phyloP scores from a whole-genome alignment of 768 basidiomycete species.

The Lactarius sanguifluus region DNA sequence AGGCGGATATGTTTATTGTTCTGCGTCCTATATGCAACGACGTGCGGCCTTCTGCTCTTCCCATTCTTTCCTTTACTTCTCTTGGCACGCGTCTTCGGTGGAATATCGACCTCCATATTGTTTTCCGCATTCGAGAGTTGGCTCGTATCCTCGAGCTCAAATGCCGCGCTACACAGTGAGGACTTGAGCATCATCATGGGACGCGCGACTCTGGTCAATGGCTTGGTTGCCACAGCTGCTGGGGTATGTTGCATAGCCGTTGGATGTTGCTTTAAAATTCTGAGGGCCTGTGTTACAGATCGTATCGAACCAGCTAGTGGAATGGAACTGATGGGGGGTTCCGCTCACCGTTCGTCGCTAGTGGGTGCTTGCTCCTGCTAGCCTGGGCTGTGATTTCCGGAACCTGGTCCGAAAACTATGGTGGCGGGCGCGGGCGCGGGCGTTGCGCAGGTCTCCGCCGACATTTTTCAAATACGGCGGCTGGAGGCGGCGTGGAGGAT shows the following conservation, averaged over 20 bases:
- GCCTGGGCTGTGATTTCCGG: conserved; percentile 56
- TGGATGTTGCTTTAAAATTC: background rate
- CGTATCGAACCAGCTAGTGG: conserved; percentile 56
- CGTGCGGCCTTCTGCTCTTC: conserved; percentile 60
- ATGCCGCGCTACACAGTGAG: conserved; percentile 49
- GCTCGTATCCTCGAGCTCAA: conserved; percentile 63
- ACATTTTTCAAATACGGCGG: conserved; percentile 53
- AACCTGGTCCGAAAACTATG: conserved; percentile 72
- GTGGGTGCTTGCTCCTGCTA: conserved; percentile 53
- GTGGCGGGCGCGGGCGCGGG: conserved; percentile 40
- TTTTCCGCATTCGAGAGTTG: conserved; percentile 78
- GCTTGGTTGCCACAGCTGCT: conserved; percentile 65
- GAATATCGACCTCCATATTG: conserved; percentile 71
- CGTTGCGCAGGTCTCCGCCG: conserved; percentile 33
- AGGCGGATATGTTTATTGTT: conserved; percentile 67
- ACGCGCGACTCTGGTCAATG: conserved; percentile 70
- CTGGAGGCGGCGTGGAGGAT: conserved; percentile 57
- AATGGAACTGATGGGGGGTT: conserved; percentile 46
- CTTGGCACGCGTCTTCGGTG: conserved; percentile 63
- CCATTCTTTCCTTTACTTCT: conserved; percentile 59
- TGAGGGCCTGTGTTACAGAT: conserved; percentile 11
- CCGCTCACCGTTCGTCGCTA: conserved; percentile 65
- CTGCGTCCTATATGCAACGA: conserved; percentile 61
- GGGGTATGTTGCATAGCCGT: conserved; percentile 47
- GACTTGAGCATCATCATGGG: conserved; percentile 72